phyloP scores from a whole-genome alignment of 2,329 filamentous ascomycete genomes.

The Parascedosporium putredinis region DNA sequence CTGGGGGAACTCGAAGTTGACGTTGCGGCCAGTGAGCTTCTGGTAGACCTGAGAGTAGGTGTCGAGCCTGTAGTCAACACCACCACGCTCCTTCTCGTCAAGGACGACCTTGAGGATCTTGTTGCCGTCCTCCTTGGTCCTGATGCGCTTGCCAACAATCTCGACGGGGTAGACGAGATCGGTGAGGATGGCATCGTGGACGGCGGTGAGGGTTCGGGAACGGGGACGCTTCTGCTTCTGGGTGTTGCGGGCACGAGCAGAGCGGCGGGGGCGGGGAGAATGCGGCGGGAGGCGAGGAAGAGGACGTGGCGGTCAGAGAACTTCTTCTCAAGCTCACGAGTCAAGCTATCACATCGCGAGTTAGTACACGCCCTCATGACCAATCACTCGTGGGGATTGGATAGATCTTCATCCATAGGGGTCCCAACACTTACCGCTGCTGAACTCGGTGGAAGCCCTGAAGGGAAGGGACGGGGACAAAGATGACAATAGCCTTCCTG shows the following conservation, averaged over 20 bases:
- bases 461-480: conserved; percentile 99
- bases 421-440: conserved; percentile 95
- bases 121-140: conserved; percentile 97
- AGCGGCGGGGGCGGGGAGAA: conserved; percentile 96
- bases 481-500: conserved; percentile 99
- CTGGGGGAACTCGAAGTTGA: conserved; percentile 98
- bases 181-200: conserved; percentile 95
- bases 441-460: conserved; percentile 98
- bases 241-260: conserved; percentile 87
- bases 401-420: no score
- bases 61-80: conserved; percentile 98
- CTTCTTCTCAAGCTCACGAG: conserved; percentile 99
- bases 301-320: conserved; percentile 99
- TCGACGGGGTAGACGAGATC: conserved; percentile 99
- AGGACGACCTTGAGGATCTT: conserved; percentile 98
- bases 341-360: conserved; percentile 61
- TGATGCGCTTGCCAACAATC: conserved; percentile 98
- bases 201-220: conserved; percentile 93
- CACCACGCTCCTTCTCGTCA: conserved; percentile 99
- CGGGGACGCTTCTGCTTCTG: conserved; percentile 98
- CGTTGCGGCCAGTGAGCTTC: conserved; percentile 88
- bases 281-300: conserved; percentile 97
- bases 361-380: conserved; percentile 13
- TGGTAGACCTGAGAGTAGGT: conserved; percentile 99
- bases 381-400: not conserved